Evolutionary conservation across 352 stramenopile species (phyloP).

Genomic region (Globisporangium solare): DNA sequence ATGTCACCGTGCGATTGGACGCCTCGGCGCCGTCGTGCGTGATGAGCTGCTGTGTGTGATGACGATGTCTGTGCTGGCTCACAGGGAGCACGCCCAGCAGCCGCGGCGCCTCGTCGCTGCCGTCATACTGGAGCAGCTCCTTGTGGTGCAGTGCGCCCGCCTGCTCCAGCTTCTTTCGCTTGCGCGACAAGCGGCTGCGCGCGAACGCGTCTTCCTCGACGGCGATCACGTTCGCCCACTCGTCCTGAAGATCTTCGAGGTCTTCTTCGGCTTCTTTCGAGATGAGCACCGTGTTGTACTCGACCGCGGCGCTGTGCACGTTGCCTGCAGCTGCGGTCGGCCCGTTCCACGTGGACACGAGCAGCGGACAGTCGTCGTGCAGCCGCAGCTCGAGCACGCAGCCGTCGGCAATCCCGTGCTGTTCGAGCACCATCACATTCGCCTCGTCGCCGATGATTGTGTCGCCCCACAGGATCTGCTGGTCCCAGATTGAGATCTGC

Average conservation of each 20-base stretch:
- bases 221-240: slow-evolving; percentile 53
- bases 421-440: slow-evolving; percentile 66
- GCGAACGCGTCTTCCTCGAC: slow-evolving; percentile 59
- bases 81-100: slow-evolving; percentile 56
- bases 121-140: slow-evolving; percentile 60
- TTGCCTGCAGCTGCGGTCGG: slow-evolving; percentile 34
- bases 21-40: background rate
- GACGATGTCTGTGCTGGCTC: background rate
- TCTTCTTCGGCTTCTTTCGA: slow-evolving; percentile 81
- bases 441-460: slow-evolving; percentile 72
- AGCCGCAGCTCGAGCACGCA: slow-evolving; percentile 65
- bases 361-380: slow-evolving; percentile 67
- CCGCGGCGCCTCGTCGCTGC: slow-evolving; percentile 21
- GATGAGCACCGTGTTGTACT: slow-evolving; percentile 83
- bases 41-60: background rate
- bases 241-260: slow-evolving; percentile 61
- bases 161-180: slow-evolving; percentile 51
- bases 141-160: slow-evolving; percentile 48
- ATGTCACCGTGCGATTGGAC: background rate
- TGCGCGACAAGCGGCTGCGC: slow-evolving; percentile 33
- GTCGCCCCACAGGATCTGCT: slow-evolving; percentile 75
- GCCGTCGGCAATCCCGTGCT: slow-evolving; percentile 65
- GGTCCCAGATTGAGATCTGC: slow-evolving; percentile 76
- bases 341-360: slow-evolving; percentile 64
- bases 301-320: slow-evolving; percentile 12